Percentiles rank a stretch among this genome's conserved stretches.
These are phyloP conservation scores for Backusella psychrophila DNA, from an alignment of 192 early-diverging fungal species.

Conservation along the genomic window DNA sequence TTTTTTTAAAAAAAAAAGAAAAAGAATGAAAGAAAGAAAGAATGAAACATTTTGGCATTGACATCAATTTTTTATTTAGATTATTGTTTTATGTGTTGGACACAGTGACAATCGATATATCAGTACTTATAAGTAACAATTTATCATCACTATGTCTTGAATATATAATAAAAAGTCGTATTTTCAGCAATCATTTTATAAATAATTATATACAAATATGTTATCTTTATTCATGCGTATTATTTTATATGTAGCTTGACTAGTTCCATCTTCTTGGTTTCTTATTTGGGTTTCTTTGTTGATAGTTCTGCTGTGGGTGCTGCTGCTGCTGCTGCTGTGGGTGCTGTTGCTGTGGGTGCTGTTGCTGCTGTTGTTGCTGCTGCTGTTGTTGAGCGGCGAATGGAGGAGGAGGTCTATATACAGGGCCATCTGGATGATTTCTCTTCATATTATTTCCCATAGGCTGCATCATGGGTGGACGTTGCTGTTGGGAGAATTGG, in stretches of 20 bases:
- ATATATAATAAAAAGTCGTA: no score
- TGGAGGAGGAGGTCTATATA: constrained; percentile 19
- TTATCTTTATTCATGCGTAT: not conserved
- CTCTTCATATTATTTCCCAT: constrained; percentile 8
- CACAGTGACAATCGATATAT: no score
- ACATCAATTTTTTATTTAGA: not conserved
- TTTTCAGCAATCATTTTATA: not conserved
- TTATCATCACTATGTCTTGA: no score
- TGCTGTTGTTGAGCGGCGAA: constrained; percentile 6
- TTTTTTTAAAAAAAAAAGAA: not conserved
- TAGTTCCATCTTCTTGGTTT: constrained; percentile 21
- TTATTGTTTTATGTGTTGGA: not conserved
- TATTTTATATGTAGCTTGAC: not conserved
- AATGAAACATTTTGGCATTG: no score
- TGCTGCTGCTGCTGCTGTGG: not conserved
- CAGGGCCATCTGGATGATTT: constrained; percentile 13
- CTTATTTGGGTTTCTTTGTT: constrained; percentile 2
- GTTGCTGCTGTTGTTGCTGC: not conserved
- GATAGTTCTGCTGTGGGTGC: not conserved
- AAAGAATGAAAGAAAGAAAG: not conserved
- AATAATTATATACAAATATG: not conserved
- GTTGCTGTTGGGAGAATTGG: not conserved
- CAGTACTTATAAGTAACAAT: no score
- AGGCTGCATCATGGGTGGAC: constrained; percentile 11
- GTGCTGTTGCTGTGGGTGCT: not conserved